A percentile compares a stretch with the other conserved stretches of the same genome.
phyloP scores from a whole-genome alignment of 2,329 filamentous ascomycete genomes.

The Neonectria sp. region DNA sequence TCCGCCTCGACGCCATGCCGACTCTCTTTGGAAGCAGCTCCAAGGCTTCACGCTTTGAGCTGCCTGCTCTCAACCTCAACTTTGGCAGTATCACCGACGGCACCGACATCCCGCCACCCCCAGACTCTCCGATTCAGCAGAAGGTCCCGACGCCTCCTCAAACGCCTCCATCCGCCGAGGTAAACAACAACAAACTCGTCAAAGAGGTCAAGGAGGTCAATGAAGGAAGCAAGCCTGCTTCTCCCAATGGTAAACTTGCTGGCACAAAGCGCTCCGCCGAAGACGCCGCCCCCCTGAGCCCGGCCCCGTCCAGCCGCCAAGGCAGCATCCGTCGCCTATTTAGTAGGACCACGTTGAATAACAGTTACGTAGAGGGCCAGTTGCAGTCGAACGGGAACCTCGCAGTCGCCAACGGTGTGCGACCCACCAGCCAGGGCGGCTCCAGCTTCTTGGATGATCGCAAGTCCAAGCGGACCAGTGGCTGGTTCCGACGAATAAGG shows the following conservation, averaged over 20 bases:
- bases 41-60: conserved; percentile 63
- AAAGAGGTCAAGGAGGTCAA: conserved; percentile 40
- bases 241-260: conserved; percentile 60
- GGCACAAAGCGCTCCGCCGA: conserved; percentile 67
- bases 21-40: conserved; percentile 50
- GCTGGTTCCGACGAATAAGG: conserved; percentile 72
- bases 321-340: conserved; percentile 72
- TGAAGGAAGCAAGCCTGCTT: conserved; percentile 44
- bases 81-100: conserved; percentile 73
- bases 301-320: conserved; percentile 65
- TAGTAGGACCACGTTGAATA: conserved; percentile 69
- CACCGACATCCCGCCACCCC: conserved; percentile 72
- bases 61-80: conserved; percentile 71
- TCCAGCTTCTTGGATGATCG: conserved; percentile 66
- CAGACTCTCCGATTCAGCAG: conserved; percentile 66
- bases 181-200: conserved; percentile 38
- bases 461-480: conserved; percentile 69
- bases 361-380: conserved; percentile 66
- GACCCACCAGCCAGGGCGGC: conserved; percentile 67
- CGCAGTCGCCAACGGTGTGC: conserved; percentile 50
- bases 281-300: conserved; percentile 67
- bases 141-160: conserved; percentile 63
- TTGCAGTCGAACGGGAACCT: conserved; percentile 56
- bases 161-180: conserved; percentile 50
- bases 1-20: conserved; percentile 47